Percentiles rank a stretch among this genome's conserved stretches.
These are phyloP conservation scores for Osmanthus fragrans DNA, from an alignment of 257 asterid genomes.

Conservation along the genomic window DNA sequence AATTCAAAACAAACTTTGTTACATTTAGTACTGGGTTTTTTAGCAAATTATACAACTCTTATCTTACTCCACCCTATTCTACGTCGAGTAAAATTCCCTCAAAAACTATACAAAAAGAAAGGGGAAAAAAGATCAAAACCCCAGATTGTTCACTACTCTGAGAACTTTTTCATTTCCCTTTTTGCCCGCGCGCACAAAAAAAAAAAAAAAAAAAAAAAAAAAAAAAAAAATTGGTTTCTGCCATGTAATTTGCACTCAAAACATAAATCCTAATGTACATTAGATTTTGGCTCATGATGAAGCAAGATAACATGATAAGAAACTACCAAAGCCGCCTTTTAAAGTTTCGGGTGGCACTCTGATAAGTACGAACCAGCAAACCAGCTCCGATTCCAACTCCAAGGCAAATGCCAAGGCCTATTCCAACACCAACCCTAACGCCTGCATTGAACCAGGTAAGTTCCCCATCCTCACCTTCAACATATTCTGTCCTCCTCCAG, in stretches of 20 bases:
- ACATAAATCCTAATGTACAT: neutral
- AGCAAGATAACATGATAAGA: neutral
- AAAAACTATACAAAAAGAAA: neutral
- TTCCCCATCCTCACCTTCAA: constrained; percentile 46
- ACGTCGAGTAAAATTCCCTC: neutral
- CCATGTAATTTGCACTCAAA: neutral
- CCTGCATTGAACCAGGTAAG: constrained; percentile 47
- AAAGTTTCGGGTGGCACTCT: constrained; percentile 27
- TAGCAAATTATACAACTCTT: neutral
- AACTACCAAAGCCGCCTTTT: constrained; percentile 18
- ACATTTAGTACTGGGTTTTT: neutral
- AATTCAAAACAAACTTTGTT: too few relatives aligned
- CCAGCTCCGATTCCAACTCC: constrained; percentile 48
- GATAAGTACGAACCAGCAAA: constrained; percentile 36
- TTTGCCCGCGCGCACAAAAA: neutral
- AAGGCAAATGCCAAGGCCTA: constrained; percentile 45
- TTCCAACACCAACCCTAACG: constrained; percentile 44
- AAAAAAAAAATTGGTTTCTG: neutral
- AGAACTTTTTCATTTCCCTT: neutral
- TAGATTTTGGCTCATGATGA: neutral
- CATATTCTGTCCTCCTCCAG: constrained; percentile 39
- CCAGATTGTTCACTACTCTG: neutral
- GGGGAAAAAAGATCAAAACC: neutral
- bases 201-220: neutral
- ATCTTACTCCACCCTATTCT: neutral